A percentile compares a stretch with the other conserved stretches of the same genome.
These are phyloP conservation scores for Phytophthora multivora DNA, from an alignment of 352 stramenopile species.

Conservation along the genomic window DNA sequence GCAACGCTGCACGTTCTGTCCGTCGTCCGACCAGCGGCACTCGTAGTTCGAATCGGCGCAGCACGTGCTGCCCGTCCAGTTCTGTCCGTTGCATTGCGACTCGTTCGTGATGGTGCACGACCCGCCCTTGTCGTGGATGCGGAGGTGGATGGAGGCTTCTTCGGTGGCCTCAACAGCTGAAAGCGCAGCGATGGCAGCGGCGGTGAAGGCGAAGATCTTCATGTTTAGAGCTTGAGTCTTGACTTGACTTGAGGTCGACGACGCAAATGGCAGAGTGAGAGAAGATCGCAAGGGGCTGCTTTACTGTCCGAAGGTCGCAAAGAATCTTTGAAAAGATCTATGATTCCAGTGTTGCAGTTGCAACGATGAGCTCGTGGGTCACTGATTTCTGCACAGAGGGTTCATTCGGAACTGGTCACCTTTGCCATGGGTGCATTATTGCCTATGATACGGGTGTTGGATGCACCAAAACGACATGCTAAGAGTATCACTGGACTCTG, in stretches of 20 bases:
- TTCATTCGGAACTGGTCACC: no score
- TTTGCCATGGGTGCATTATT: no score
- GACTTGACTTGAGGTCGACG: slow-evolving; percentile 14
- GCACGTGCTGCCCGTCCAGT: slow-evolving; percentile 43
- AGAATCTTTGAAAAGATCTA: neutral
- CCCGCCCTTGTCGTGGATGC: slow-evolving; percentile 14
- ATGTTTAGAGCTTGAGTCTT: slow-evolving; percentile 3
- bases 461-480: no score
- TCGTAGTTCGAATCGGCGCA: slow-evolving; percentile 40
- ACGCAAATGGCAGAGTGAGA: slow-evolving; percentile 23
- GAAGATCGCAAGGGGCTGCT: neutral
- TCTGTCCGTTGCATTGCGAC: slow-evolving; percentile 41
- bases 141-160: slow-evolving; percentile 16
- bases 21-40: slow-evolving; percentile 40
- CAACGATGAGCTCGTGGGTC: no score
- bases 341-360: slow-evolving; percentile 1
- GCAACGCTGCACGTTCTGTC: slow-evolving; percentile 37
- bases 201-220: slow-evolving; percentile 19
- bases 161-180: slow-evolving; percentile 15
- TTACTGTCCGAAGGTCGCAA: slow-evolving; percentile 3
- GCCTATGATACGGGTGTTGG: no score
- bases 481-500: no score
- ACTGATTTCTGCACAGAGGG: no score
- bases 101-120: slow-evolving; percentile 39
- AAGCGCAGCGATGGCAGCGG: neutral